These are phyloP conservation scores for Triadica sebifera DNA, from an alignment of 345 rosid genomes.

Conservation along the genomic window DNA sequence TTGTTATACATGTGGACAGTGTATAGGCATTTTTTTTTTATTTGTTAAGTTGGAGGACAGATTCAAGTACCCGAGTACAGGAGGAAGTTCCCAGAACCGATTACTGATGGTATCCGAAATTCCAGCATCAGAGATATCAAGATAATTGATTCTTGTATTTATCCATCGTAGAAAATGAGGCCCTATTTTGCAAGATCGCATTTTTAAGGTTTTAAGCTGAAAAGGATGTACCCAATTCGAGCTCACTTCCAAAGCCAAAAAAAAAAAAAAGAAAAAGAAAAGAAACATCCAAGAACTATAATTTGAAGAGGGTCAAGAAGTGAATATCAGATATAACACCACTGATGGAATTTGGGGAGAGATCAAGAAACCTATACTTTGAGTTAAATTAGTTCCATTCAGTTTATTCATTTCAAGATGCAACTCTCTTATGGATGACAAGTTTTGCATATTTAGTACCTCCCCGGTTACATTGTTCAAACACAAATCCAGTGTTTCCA, in stretches of 20 bases:
- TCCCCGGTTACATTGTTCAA: too few species aligned
- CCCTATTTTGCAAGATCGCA: not conserved
- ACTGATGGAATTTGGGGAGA: not conserved
- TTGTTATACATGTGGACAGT: too few species aligned
- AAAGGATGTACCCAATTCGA: constrained; percentile 10
- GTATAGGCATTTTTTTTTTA: too few species aligned
- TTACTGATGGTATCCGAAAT: not conserved
- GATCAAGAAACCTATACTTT: not conserved
- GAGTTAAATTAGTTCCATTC: not conserved
- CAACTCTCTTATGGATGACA: not conserved
- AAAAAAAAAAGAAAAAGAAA: not conserved
- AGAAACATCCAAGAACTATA: not conserved
- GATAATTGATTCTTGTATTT: not conserved
- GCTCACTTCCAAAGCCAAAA: not conserved
- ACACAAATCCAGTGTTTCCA: too few species aligned
- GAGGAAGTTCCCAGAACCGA: constrained; percentile 12
- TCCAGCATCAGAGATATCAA: constrained; percentile 3
- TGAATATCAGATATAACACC: not conserved
- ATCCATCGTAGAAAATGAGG: constrained; percentile 7
- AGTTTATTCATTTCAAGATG: not conserved
- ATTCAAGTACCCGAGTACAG: not conserved
- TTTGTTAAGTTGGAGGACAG: not conserved
- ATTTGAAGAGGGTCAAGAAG: not conserved
- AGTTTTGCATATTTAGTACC: too few species aligned
- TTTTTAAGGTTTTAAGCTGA: not conserved